Base-by-base conservation (phyloP, 441 rosid species). In the Manihot esculenta region DNA sequence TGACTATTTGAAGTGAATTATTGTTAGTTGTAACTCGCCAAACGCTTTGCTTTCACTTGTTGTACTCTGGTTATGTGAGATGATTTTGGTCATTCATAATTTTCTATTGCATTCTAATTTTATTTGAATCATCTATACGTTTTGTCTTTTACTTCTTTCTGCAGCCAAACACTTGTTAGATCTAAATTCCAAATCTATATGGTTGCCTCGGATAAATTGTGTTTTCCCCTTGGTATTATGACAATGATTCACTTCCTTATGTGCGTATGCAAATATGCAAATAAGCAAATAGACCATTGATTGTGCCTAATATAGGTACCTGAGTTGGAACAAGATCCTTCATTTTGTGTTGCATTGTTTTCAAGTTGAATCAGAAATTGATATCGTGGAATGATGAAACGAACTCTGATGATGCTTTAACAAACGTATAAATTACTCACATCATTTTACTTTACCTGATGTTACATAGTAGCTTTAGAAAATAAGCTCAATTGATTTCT, bases 321-420 rank as follows among this genome's bases (percentile, higher is more conserved):
- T 12, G 24, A 24, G 20, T 45, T 35, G 23, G 51, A 27, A 18
- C 21, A 5, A 8, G 33, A 53, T 66, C 30, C n/a, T 12, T 35
- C 51, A 15, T 66, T n/a, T 53, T 33, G 10, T 33, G 26, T 51
- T 38, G 30, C 59, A 51, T 10, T 23, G 38, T 35, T 14, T 38
- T 41, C 18, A 7, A 50, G 10, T 67, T 23, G 35, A 53, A 20
- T 12, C 17, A 35, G 30, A 67, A 11, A 68, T 68, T 41, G 21
- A 35, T n/a, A 20, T 33, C n/a, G 30, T 53, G 24, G 67, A 45
- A n/a, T 24, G 2, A 62, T 42, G 66, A 6, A 30, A 65, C 44
- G 23, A 44, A 54, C 38, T 9, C n/a, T 66, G 47, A 13, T 30
- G 49, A 35, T 55, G 70, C 21, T 66, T 54, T 51, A 53, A 38